A percentile compares a stretch with the other conserved stretches of the same genome.
phyloP scores from a whole-genome alignment of 2,329 filamentous ascomycete species.

The Scedosporium aurantiacum region DNA sequence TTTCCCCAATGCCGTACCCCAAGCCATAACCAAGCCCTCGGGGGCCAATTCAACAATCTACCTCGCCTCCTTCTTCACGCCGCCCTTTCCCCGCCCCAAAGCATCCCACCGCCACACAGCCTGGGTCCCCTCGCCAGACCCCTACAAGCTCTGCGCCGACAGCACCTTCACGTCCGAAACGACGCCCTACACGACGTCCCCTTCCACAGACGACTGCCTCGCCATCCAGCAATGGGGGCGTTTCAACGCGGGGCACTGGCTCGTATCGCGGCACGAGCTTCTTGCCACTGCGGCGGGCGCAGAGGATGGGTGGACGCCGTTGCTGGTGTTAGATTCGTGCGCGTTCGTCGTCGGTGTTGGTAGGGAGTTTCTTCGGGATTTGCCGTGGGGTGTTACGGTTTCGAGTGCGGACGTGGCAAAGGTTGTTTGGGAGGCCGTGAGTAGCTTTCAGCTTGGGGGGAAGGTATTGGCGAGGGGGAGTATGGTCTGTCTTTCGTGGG shows the following conservation, averaged over 20 bases:
- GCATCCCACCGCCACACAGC: background rate
- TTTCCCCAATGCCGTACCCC: background rate
- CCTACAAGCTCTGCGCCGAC: background rate
- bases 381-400: conserved; percentile 4
- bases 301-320: background rate
- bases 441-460: background rate
- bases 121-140: background rate
- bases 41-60: background rate
- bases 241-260: background rate
- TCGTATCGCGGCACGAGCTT: background rate
- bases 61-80: background rate
- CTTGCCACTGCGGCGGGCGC: too few species aligned
- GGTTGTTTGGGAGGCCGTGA: background rate
- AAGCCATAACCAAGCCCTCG: background rate
- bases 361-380: background rate
- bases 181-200: background rate
- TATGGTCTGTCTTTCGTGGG: conserved; percentile 4
- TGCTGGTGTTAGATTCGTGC: background rate
- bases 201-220: background rate
- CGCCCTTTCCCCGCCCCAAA: background rate
- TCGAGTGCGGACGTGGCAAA: background rate
- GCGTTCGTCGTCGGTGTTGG: background rate
- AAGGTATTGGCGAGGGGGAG: background rate
- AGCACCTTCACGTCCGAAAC: background rate
- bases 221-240: background rate